These are phyloP conservation scores for Jasminum sambac DNA, from an alignment of 257 asterid genomes.

Conservation along the genomic window DNA sequence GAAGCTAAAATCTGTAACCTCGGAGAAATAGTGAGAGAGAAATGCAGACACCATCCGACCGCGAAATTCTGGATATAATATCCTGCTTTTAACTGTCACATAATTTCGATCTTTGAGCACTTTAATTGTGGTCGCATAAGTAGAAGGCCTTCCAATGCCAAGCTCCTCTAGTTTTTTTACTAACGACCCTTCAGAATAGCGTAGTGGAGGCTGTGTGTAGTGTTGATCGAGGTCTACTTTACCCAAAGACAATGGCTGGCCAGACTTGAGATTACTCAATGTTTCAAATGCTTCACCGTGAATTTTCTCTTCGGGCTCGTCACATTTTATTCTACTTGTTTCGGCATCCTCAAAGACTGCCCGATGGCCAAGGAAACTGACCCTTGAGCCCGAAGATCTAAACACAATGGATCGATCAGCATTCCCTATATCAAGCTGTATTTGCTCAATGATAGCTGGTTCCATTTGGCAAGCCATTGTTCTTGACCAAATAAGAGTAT, in stretches of 20 bases:
- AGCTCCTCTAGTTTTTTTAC: constrained; percentile 93
- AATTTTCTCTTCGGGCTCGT: constrained; percentile 42
- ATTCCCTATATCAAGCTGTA: constrained; percentile 74
- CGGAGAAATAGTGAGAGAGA: constrained; percentile 78
- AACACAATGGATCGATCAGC: constrained; percentile 55
- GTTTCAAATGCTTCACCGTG: constrained; percentile 40
- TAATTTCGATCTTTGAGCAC: constrained; percentile 87
- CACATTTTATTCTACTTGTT: constrained; percentile 31
- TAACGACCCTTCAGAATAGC: constrained; percentile 79
- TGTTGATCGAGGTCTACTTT: constrained; percentile 63
- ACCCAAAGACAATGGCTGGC: constrained; percentile 52
- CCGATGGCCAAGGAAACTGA: constrained; percentile 68
- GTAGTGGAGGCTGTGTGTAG: constrained; percentile 75
- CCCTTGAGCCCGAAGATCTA: constrained; percentile 66
- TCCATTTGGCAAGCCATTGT: constrained; percentile 94
- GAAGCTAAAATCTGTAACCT: constrained; percentile 91
- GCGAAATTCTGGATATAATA: constrained; percentile 79
- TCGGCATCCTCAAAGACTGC: constrained; percentile 71
- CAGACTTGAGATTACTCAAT: constrained; percentile 56
- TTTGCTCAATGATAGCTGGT: constrained; percentile 63
- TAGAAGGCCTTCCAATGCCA: constrained; percentile 98
- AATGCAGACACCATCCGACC: constrained; percentile 97
- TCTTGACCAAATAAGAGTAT: constrained; percentile 83
- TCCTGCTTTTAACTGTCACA: constrained; percentile 57
- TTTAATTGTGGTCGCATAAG: constrained; percentile 84